Evolutionary conservation across 179 eudicot genomes (phyloP), one percentile per base, ranked within the genome.

Genomic region (Corrigiola litoralis): DNA sequence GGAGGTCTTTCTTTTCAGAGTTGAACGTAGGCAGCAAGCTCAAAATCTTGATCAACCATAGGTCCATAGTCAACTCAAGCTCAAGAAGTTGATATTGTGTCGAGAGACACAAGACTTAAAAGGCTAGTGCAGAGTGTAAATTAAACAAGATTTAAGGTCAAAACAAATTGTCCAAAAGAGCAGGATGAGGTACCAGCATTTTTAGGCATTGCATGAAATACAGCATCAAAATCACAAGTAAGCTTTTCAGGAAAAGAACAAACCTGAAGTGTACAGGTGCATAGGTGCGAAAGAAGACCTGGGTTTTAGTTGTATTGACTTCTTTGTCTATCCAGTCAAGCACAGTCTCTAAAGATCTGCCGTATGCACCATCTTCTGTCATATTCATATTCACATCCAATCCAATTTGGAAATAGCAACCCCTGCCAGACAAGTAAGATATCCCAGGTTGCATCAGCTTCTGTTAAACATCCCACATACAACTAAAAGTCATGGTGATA

Each of bases 201-300:
- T n/a, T n/a, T n/a, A n/a, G n/a, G n/a, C n/a, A 8, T 8, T 3
- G 0, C 21, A 7, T 2, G 4, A 54, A 56, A 23, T 2, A 6
- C 34, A 58, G 42, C 24, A 6, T 14, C 49, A 61, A 17, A 1
- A 9, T 12, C 3, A n/a, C 14, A 16, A 37, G 28, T 3, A 1
- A 61, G 61, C 45, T 57, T 47, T 11, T 12, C 32, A 14, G 36
- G 48, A 58, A 29, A 29, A 56, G 37, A 36, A 65, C 73, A 54
- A 70, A 88, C 97, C 97, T 91, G 87, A 85, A 91, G 79, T 91
- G 97, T 13, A 89, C 96, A 12, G 96, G 96, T 49, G 97, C 87
- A 59, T 78, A 91, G 57, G 92, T 81, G 41, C 97, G 90, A 62
- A 88, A 89, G 73, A 84, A 82, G 54, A 91, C 85, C 36, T 76